These are phyloP conservation scores for Penicillium lagena DNA, from an alignment of 495 filamentous ascomycete genomes.

Conservation along the genomic window DNA sequence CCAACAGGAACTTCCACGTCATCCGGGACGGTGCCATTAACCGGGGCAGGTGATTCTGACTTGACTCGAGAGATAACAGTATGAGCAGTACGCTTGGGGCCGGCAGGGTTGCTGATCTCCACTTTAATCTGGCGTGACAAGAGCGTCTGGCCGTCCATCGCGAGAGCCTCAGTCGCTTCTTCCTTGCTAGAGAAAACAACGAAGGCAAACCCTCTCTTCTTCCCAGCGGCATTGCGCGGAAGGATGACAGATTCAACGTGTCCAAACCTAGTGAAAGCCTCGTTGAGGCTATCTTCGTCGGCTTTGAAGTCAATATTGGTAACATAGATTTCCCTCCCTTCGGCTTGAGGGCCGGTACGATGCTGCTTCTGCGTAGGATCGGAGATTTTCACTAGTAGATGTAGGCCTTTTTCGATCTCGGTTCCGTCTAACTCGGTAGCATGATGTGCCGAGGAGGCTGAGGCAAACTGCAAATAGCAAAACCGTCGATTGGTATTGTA, in stretches of 20 bases:
- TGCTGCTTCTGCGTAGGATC: slow-evolving; percentile 70
- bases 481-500: slow-evolving; percentile 83
- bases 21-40: slow-evolving; percentile 18
- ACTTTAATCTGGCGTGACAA: slow-evolving; percentile 66
- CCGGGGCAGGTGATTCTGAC: slow-evolving; percentile 29
- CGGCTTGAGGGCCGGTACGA: slow-evolving; percentile 73
- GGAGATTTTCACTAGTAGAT: slow-evolving; percentile 73
- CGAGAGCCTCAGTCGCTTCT: slow-evolving; percentile 60
- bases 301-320: slow-evolving; percentile 62
- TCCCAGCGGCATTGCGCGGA: slow-evolving; percentile 55
- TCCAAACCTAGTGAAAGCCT: slow-evolving; percentile 69
- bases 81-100: slow-evolving; percentile 39
- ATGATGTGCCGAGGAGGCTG: slow-evolving; percentile 52
- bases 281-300: slow-evolving; percentile 59
- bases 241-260: slow-evolving; percentile 63
- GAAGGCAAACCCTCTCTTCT: slow-evolving; percentile 68
- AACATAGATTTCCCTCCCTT: slow-evolving; percentile 83
- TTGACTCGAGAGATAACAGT: slow-evolving; percentile 32
- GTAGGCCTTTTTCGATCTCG: slow-evolving; percentile 55
- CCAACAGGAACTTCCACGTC: slow-evolving; percentile 21
- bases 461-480: slow-evolving; percentile 85
- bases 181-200: slow-evolving; percentile 70
- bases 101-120: slow-evolving; percentile 45
- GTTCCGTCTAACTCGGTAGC: slow-evolving; percentile 68
- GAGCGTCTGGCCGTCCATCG: slow-evolving; percentile 66